Percentiles rank a stretch among this genome's conserved stretches.
These are phyloP conservation scores for Xylariaceae sp. DNA, from an alignment of 2,329 filamentous ascomycete species.

Conservation along the genomic window DNA sequence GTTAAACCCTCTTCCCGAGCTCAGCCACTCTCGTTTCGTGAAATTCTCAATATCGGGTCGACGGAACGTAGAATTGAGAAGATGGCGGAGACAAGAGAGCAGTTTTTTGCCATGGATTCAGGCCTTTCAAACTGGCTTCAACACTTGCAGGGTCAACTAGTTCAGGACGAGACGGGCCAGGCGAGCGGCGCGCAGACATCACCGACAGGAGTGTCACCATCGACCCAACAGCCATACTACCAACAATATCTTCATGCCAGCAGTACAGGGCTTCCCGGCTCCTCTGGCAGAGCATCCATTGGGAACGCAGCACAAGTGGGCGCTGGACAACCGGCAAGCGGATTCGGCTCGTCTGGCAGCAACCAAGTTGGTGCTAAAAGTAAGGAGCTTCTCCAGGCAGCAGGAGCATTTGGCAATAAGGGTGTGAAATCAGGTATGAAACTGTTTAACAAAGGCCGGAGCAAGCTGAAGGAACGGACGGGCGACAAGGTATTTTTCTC, in stretches of 20 bases:
- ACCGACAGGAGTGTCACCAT: constrained; percentile 4
- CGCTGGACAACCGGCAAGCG: constrained; percentile 34
- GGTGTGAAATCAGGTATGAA: constrained; percentile 90
- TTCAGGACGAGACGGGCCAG: constrained; percentile 36
- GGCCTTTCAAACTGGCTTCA: constrained; percentile 62
- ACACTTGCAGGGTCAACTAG: constrained; percentile 41
- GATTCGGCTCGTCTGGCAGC: constrained; percentile 52
- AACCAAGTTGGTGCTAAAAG: constrained; percentile 74
- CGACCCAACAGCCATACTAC: constrained; percentile 46
- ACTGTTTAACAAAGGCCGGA: constrained; percentile 84
- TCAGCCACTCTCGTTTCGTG: constrained; percentile 60
- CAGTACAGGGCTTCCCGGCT: constrained; percentile 27
- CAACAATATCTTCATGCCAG: constrained; percentile 54
- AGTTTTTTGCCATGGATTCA: constrained; percentile 69
- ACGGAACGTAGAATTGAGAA: constrained; percentile 65
- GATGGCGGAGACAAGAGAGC: constrained; percentile 67
- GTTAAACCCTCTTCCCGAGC: constrained; percentile 8
- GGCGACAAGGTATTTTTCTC: constrained; percentile 87
- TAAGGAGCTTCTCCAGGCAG: constrained; percentile 83
- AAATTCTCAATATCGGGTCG: constrained; percentile 69
- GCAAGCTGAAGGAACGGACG: constrained; percentile 63
- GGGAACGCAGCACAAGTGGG: constrained; percentile 29
- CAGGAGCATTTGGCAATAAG: constrained; percentile 85
- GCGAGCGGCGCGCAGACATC: constrained; percentile 7
- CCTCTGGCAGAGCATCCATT: constrained; percentile 16